Evolutionary conservation across 1,284 basidiomycete species (phyloP).

Genomic region (Pseudozyma sp.): DNA sequence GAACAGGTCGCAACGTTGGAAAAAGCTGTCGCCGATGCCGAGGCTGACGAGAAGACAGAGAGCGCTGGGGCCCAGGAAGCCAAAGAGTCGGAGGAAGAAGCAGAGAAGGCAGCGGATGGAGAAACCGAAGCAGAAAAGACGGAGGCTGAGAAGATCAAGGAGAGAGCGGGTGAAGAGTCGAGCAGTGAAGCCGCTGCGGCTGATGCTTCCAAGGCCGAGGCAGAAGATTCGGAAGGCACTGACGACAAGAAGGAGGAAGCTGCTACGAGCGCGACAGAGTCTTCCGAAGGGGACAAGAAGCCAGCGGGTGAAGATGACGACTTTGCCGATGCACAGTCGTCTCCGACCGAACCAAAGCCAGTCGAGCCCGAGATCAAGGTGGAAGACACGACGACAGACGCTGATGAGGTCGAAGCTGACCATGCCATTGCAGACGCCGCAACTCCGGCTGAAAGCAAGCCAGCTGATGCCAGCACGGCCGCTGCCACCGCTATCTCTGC

Average conservation of each 20-base stretch:
- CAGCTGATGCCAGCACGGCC: constrained; percentile 1
- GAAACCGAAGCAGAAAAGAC: constrained; percentile 20
- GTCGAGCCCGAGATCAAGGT: constrained; percentile 1
- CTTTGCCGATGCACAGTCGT: constrained; percentile 45
- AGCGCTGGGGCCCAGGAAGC: background rate
- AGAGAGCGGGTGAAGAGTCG: constrained; percentile 25
- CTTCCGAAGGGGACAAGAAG: constrained; percentile 20
- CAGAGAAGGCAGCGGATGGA: constrained; percentile 13
- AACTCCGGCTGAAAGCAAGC: constrained; percentile 2
- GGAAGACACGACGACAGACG: constrained; percentile 1
- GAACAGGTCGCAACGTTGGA: constrained; percentile 34
- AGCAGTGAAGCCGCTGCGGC: constrained; percentile 1
- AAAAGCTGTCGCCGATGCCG: constrained; percentile 34
- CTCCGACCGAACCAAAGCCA: constrained; percentile 23
- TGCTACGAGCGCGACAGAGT: background rate
- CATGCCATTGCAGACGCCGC: background rate
- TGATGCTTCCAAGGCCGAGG: background rate
- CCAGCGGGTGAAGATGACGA: constrained; percentile 29
- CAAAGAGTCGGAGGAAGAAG: background rate
- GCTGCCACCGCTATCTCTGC: constrained; percentile 4
- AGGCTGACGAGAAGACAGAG: constrained; percentile 3
- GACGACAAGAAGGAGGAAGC: constrained; percentile 10
- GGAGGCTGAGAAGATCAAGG: constrained; percentile 42
- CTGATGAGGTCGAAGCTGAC: constrained; percentile 4
- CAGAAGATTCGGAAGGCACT: background rate